Conservation (phyloP, 139 green algal species). For the Coelastrella sp. region DNA sequence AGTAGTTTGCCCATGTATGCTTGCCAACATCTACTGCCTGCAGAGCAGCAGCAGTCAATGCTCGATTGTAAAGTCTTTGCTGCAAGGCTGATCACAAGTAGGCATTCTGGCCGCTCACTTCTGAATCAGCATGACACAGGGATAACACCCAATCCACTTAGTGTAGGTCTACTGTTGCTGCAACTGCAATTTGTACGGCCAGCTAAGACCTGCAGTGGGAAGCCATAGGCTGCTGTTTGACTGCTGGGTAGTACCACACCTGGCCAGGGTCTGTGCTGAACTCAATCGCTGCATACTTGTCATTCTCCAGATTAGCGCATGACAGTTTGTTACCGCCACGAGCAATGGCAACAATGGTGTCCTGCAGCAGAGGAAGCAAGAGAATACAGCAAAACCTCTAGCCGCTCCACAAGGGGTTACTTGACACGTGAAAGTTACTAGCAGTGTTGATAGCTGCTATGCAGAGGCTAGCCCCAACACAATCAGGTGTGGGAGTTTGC, state of each 20-base stretch:
- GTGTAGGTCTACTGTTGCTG: too few relatives aligned
- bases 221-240: too few relatives aligned
- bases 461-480: too few relatives aligned
- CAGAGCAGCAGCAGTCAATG: background rate
- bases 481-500: too few relatives aligned
- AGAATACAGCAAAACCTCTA: too few relatives aligned
- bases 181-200: background rate
- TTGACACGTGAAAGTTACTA: too few relatives aligned
- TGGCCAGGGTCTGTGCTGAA: slow-evolving; percentile 89
- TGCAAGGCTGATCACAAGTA: too few relatives aligned
- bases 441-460: too few relatives aligned
- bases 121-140: background rate
- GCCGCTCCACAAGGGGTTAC: too few relatives aligned
- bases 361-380: slow-evolving; percentile 53
- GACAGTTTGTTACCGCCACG: slow-evolving; percentile 69
- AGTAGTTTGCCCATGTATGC: slow-evolving; percentile 96
- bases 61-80: background rate
- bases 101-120: background rate
- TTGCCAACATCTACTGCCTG: slow-evolving; percentile 86
- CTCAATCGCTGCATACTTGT: slow-evolving; percentile 77
- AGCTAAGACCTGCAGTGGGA: too few relatives aligned
- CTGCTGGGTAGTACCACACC: slow-evolving; percentile 43
- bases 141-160: background rate
- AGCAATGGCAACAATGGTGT: slow-evolving; percentile 83
- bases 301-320: slow-evolving; percentile 77